Base-by-base conservation (phyloP, 305 asterid genomes). In the Ajuga reptans region DNA sequence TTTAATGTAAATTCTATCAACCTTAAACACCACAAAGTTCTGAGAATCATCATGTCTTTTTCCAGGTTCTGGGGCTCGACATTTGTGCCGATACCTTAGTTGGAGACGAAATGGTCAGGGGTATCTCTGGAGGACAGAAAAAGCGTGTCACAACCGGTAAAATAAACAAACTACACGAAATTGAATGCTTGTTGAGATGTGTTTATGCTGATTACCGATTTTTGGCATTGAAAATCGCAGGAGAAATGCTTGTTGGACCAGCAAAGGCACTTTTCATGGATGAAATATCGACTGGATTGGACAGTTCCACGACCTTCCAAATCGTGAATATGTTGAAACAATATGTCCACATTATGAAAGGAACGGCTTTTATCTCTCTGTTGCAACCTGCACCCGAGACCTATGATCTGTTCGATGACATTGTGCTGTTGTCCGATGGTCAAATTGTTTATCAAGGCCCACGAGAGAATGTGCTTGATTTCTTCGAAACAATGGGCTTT, bases 351-450 rank as follows among this genome's bases (percentile, higher is more conserved):
- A 85, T 86, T 47, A 80, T 86, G 84, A 79, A 88, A 47, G 95
- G 90, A 54, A 92, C 98, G 5, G 92, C 94, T 2, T 80, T 86
- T 62, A 88, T 92, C 81, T 90, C 98, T 6, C 90, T 92, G 64
- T 77, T 92, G 36, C 98, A 92, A 80, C 98, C 98, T 2, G 97
- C 93, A 9, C 98, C 97, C 0, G 98, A 92, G 82, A 85, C 96
- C 0, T 92, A 82, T 46, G 83, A 85, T 66, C 84, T 92, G 16
- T 92, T 92, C 56, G 97, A 90, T 58, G 97, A 92, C 68, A 90
- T 92, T 9, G 79, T 90, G 47, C 89, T 92, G 59, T 71, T 92
- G 71, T 75, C 95, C 0, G 98, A 92, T 55, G 86, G 93, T 5
- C 75, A 76, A 74, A 81, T 90, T 15, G 85, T 90, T 47, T 92